Evolutionary conservation across 768 basidiomycete species (phyloP), one percentile per base, ranked within the genome.

Genomic region (Leccinum subgranulosum): DNA sequence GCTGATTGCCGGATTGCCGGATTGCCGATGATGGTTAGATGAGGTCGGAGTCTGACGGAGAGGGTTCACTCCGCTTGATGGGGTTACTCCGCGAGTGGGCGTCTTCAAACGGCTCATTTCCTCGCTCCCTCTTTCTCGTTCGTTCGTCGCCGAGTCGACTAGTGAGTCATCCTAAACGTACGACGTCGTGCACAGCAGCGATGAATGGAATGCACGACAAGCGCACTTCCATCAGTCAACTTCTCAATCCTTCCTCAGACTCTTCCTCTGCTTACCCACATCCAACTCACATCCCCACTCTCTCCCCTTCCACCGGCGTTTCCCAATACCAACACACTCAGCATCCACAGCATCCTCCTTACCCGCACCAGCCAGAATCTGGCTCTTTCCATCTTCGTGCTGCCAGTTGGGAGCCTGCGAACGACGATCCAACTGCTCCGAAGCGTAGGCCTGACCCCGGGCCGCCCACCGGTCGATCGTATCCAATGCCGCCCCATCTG

Each of bases 341-440:
- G 5, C 63, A 67, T 21, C 68, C 70, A 2, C 66, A 60, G 2
- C 72, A 67, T 17, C 51, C 49, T 14, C 65, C 63, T 23, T 74
- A 74, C 39, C 51, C 69, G 3, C 71, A 59, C 3, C 67, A 71
- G 9, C 66, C 64, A 11, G 73, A 71, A 1, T 64, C 73, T 33
- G 61, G 55, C 11, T 54, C 74, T 23, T 87, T 78, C 63, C 77
- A 81, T 64, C 79, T 87, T n/a, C 79, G 84, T 41, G 81, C 84
- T 11, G 86, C 86, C 6, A 83, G 72, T 64, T 87, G 86, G 85
- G 79, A 78, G 28, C 67, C 62, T 53, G 73, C 62, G 49, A 71
- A 63, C 51, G 76, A 73, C 60, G 71, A 66, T 69, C 73, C 69
- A 61, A 75, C 69, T 27, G 70, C 74, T 49, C 64, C 68, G 51